These are phyloP conservation scores for Crotalaria pallida DNA, from an alignment of 306 rosid genomes.

Conservation along the genomic window DNA sequence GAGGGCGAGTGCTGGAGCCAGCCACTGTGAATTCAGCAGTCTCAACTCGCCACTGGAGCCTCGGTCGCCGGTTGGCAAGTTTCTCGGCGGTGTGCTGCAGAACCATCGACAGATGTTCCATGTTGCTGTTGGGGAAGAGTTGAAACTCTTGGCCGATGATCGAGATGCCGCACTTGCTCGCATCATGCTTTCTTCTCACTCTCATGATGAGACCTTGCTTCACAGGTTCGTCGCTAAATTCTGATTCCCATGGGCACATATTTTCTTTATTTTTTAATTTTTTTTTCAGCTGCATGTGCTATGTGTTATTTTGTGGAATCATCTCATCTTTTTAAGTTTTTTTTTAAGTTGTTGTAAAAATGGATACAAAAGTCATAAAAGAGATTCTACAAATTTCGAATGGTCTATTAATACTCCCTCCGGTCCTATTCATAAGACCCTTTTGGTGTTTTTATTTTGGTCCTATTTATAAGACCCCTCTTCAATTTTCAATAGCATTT, in stretches of 20 bases:
- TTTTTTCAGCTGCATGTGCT: not conserved
- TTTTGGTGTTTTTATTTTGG: no score
- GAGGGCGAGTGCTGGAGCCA: constrained; percentile 27
- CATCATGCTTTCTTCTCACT: constrained; percentile 33
- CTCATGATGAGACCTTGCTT: constrained; percentile 67
- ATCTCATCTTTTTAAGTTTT: no score
- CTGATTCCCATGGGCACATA: not conserved
- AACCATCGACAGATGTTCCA: constrained; percentile 80
- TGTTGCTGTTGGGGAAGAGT: constrained; percentile 62
- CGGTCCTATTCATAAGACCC: no score
- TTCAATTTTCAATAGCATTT: no score
- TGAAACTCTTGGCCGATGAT: constrained; percentile 60
- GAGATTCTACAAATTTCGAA: no score
- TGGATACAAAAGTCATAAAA: no score
- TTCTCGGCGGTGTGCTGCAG: constrained; percentile 59
- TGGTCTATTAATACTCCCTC: no score
- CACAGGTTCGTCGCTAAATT: constrained; percentile 53
- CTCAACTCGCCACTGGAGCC: constrained; percentile 69
- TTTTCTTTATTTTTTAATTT: not conserved
- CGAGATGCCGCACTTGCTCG: constrained; percentile 61
- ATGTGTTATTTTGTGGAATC: not conserved
- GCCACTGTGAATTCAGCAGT: constrained; percentile 42
- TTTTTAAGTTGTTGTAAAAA: no score
- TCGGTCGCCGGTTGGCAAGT: constrained; percentile 55
- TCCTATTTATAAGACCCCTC: no score